Base-by-base conservation (phyloP, 495 filamentous ascomycete genomes). In the Neurospora sp. region DNA sequence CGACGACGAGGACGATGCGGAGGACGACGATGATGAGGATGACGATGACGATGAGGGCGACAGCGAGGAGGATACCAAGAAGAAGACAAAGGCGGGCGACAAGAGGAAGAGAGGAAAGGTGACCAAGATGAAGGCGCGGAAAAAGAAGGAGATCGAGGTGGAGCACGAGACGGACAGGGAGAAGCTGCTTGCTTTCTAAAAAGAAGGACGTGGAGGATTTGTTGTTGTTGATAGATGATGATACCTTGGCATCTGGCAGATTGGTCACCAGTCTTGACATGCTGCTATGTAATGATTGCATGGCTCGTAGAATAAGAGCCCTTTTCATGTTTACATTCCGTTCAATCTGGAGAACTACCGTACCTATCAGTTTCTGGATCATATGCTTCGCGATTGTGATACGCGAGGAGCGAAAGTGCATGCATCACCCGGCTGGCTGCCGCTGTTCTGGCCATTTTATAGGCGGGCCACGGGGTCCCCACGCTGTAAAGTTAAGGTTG, bases 141-240 rank as follows among this genome's bases (percentile, higher is more conserved):
- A 93, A 84, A 85, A 85, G 39, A 84, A 89, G 76, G 91, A 92
- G 83, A 89, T 92, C 74, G 92, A 94, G 82, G 90, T 91, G 74
- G 91, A 93, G 77, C 86, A 86, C 12, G 91, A 92, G 79, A 85
- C 81, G 39, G 82, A 84, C 44, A 76, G 79, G 78, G 66, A 77
- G 72, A 81, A 80, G 69, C 71, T 85, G 74, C 79, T 85, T 71
- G 83, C 81, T 23, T 86, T 85, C 71, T 86, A 84, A 72, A 72
- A 72, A 41, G 54, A 71, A 6, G 66, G 20, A 42, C 37, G 40
- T 59, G 62, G 42, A 6, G 14, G 39, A 39, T 35, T 35, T 54
- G 31, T 69, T 46, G 59, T 70, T 20, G 27, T 8, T 66, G 12
- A 8, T 66, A 66, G 14, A 37, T 66, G 48, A 66, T 66, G 54